phyloP scores from a whole-genome alignment of 1,284 basidiomycete species.

The Sporisorium scitamineum region DNA sequence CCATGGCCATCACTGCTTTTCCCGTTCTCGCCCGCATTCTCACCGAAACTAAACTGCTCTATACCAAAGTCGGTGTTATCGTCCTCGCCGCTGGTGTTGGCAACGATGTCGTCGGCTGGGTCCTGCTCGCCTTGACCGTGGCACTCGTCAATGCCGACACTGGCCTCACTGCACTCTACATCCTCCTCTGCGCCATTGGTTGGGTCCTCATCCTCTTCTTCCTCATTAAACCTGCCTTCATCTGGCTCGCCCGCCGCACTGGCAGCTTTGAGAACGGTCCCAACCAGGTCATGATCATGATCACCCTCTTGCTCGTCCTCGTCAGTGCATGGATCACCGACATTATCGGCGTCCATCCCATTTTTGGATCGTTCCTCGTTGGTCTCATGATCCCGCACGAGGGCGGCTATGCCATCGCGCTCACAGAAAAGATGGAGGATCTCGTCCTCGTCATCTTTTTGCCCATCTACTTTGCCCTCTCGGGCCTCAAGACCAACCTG shows the following conservation, averaged over 20 bases:
- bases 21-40: slow-evolving; percentile 82
- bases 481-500: slow-evolving; percentile 85
- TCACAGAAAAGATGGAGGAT: slow-evolving; percentile 74
- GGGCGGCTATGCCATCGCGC: slow-evolving; percentile 77
- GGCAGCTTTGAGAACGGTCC: slow-evolving; percentile 82
- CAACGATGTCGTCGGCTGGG: slow-evolving; percentile 82
- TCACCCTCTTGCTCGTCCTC: slow-evolving; percentile 80
- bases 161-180: slow-evolving; percentile 80
- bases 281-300: slow-evolving; percentile 81
- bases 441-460: slow-evolving; percentile 75
- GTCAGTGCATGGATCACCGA: slow-evolving; percentile 87
- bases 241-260: slow-evolving; percentile 81
- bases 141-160: slow-evolving; percentile 86
- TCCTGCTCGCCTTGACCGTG: slow-evolving; percentile 81
- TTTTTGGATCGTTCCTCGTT: slow-evolving; percentile 85
- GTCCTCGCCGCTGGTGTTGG: slow-evolving; percentile 90
- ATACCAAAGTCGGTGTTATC: slow-evolving; percentile 92
- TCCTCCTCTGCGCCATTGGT: slow-evolving; percentile 82
- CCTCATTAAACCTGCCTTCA: slow-evolving; percentile 76
- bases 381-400: slow-evolving; percentile 90
- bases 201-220: slow-evolving; percentile 85
- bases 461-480: slow-evolving; percentile 85
- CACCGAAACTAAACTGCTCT: slow-evolving; percentile 77
- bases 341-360: slow-evolving; percentile 89
- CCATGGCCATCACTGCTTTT: slow-evolving; percentile 88